These are phyloP conservation scores for Cryptomeria japonica DNA, from an alignment of 75 land plant genomes.

Conservation along the genomic window DNA sequence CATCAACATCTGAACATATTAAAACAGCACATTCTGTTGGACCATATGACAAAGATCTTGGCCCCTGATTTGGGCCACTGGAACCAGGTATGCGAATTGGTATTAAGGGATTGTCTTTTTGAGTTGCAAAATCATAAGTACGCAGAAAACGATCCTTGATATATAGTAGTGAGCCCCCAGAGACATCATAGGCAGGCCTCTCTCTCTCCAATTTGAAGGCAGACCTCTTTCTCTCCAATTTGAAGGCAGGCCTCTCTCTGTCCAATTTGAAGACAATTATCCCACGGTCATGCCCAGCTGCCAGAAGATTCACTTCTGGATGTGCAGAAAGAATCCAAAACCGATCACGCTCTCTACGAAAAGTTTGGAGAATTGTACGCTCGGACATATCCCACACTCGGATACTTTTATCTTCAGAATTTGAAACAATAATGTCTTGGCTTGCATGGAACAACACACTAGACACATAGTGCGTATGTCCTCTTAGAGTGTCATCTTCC, in stretches of 20 bases:
- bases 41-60: constrained; percentile 64
- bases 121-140: constrained; percentile 58
- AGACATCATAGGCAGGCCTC: constrained; percentile 63
- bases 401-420: constrained; percentile 75
- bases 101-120: constrained; percentile 53
- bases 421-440: constrained; percentile 65
- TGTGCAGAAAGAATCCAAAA: constrained; percentile 79
- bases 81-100: constrained; percentile 65
- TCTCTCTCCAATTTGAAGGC: constrained; percentile 82
- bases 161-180: constrained; percentile 56
- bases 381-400: constrained; percentile 81
- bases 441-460: constrained; percentile 72
- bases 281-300: constrained; percentile 76
- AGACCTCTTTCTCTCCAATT: constrained; percentile 78
- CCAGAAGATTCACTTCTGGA: constrained; percentile 67
- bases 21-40: constrained; percentile 78
- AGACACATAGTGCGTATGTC: constrained; percentile 64
- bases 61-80: constrained; percentile 53
- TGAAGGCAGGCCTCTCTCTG: constrained; percentile 67
- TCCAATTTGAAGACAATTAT: constrained; percentile 75
- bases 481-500: constrained; percentile 79
- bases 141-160: constrained; percentile 69
- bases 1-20: constrained; percentile 70
- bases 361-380: constrained; percentile 68
- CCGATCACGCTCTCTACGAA: constrained; percentile 75